phyloP scores from a whole-genome alignment of 345 rosid genomes.

The Erucastrum elatum region DNA sequence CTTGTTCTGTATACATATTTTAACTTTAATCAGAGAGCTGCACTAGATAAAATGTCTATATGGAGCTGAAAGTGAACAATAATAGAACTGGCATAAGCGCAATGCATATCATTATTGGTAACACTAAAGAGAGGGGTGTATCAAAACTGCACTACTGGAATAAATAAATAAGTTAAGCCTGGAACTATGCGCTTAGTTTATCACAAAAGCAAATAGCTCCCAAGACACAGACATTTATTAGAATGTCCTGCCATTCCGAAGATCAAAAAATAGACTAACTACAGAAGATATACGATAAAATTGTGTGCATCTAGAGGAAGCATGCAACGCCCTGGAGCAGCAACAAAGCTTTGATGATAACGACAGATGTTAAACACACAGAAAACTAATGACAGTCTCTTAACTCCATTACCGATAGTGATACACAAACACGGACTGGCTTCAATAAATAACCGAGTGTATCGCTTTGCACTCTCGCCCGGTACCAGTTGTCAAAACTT shows the following conservation, averaged over 20 bases:
- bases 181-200: conserved; percentile 5
- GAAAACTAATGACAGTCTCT: conserved; percentile 12
- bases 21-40: not conserved
- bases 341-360: conserved; percentile 15
- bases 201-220: conserved; percentile 14
- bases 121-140: conserved; percentile 11
- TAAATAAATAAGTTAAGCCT: not conserved
- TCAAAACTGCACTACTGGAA: conserved; percentile 10
- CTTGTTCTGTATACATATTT: not conserved
- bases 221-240: not conserved
- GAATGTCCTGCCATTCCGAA: conserved; percentile 7
- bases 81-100: not conserved
- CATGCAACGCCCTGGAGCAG: conserved; percentile 16
- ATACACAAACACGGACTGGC: conserved; percentile 60
- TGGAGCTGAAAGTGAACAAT: not conserved
- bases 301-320: conserved; percentile 19
- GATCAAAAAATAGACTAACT: conserved; percentile 5
- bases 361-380: conserved; percentile 13
- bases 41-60: conserved; percentile 8
- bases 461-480: conserved; percentile 46
- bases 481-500: conserved; percentile 44
- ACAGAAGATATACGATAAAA: conserved; percentile 9
- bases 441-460: conserved; percentile 51
- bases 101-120: conserved; percentile 16
- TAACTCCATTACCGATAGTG: conserved; percentile 56